Base-by-base conservation (phyloP, 208 protist species). In the Trypanosoma caninum region DNA sequence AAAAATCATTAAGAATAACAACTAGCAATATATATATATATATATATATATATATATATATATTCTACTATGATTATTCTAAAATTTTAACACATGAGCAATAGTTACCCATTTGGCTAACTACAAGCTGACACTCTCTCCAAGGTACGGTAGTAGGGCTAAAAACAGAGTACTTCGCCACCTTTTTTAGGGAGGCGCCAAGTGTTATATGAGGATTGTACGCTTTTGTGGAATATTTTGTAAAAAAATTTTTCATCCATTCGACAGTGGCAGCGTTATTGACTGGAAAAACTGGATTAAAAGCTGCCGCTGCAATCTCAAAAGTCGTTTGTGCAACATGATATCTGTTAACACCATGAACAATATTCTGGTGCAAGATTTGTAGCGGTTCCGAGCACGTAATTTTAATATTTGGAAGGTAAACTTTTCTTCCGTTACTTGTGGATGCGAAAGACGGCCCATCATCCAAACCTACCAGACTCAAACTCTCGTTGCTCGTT, bases 21-120 rank as follows among this genome's bases (percentile, higher is more conserved):
- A n/a, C n/a, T n/a, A n/a, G n/a, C n/a, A n/a, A n/a, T n/a, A n/a
- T n/a, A n/a, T n/a, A n/a, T n/a, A n/a, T n/a, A n/a, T n/a, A n/a
- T n/a, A n/a, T n/a, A 16, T 40, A 40, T 40, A 40, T 40, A 40
- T 40, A 13, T 40, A 40, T 40, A 40, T 40, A n/a, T n/a, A n/a
- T 40, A 40, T 40, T 40, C 13, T 13, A 16, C 13, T 16, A 40
- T n/a, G n/a, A 53, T 28, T 55, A 79, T 28, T 80, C 65, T 31
- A 87, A 54, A 33, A 92, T 57, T 50, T 92, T 80, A 63, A 89
- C 86, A 67, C 82, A 92, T 7, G 78, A 89, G 57, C 74, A 78
- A 59, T 78, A 89, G 65, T 84, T 87, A 45, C 85, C 85, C 82
- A 92, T 89, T 65, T 83, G 79, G 14, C 76, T 79, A 25, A 92